A percentile compares a stretch with the other conserved stretches of the same genome.
Evolutionary conservation across 1,284 basidiomycete species (phyloP).

Genomic region (Sphaerobolus stellatus): DNA sequence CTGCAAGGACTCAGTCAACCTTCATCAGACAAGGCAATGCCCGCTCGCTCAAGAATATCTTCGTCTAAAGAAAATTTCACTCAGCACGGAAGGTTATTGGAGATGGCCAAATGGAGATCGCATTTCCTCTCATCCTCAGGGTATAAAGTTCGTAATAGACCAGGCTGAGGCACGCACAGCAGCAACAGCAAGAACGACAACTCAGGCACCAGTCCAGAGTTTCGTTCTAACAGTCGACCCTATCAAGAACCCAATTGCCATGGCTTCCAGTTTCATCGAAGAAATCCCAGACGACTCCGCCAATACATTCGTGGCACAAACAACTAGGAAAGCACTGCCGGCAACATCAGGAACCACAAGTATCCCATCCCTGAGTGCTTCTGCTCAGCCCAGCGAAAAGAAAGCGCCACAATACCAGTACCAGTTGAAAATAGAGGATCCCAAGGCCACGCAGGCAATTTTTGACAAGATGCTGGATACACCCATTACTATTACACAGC

Average conservation of each 20-base stretch:
- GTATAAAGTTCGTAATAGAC: not conserved
- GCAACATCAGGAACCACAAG: no score
- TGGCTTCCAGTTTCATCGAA: not conserved
- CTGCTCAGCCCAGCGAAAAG: not conserved
- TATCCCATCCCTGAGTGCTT: not conserved
- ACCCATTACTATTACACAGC: not conserved
- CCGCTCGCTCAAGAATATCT: not conserved
- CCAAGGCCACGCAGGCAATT: not conserved
- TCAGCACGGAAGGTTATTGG: not conserved
- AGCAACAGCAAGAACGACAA: no score
- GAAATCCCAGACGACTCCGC: not conserved
- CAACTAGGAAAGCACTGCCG: no score
- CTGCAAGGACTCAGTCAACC: not conserved
- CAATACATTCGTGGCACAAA: no score
- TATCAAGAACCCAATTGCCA: not conserved
- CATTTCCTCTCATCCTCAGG: not conserved
- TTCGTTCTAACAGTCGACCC: no score
- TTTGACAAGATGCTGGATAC: not conserved
- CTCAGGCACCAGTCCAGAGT: no score
- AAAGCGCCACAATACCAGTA: conserved; percentile 1
- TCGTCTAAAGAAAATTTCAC: not conserved
- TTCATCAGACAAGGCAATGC: not conserved
- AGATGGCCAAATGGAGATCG: not conserved
- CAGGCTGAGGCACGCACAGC: not conserved
- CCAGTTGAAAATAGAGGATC: not conserved